A percentile compares a stretch with the other conserved stretches of the same genome.
Conservation (phyloP, 345 rosid species). For the Zanthoxylum bungeanum region DNA sequence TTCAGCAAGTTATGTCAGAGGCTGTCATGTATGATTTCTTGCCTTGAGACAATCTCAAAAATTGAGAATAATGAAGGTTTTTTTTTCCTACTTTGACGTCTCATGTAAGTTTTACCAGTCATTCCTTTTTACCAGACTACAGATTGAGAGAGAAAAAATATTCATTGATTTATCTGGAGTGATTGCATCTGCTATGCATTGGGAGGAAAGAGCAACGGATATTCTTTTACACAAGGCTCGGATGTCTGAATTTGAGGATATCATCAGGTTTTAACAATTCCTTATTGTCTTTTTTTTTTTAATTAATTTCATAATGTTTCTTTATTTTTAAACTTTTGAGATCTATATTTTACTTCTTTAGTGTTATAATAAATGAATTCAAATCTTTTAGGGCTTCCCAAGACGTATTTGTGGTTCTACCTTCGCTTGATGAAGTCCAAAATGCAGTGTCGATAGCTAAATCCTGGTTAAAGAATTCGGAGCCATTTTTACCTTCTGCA, state of each 20-base stretch:
- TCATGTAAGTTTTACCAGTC: not conserved
- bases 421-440: constrained; percentile 47
- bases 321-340: not conserved
- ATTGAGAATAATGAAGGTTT: not conserved
- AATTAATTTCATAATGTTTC: not conserved
- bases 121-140: constrained; percentile 50
- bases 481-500: constrained; percentile 48
- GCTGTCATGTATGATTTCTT: constrained; percentile 53
- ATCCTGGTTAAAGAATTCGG: constrained; percentile 67
- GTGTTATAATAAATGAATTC: constrained; percentile 11
- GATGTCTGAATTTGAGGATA: constrained; percentile 69
- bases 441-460: constrained; percentile 50
- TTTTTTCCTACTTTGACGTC: not conserved
- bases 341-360: not conserved
- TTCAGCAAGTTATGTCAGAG: constrained; percentile 57
- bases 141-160: constrained; percentile 56
- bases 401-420: constrained; percentile 52
- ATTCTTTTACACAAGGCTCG: constrained; percentile 50
- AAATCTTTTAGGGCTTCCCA: constrained; percentile 56
- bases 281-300: not conserved
- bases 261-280: constrained; percentile 50
- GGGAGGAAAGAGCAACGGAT: constrained; percentile 72
- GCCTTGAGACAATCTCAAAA: constrained; percentile 13
- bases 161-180: constrained; percentile 49
- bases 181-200: constrained; percentile 49